Conservation (phyloP, 2,329 filamentous ascomycete species). For the Diplodia seriata region DNA sequence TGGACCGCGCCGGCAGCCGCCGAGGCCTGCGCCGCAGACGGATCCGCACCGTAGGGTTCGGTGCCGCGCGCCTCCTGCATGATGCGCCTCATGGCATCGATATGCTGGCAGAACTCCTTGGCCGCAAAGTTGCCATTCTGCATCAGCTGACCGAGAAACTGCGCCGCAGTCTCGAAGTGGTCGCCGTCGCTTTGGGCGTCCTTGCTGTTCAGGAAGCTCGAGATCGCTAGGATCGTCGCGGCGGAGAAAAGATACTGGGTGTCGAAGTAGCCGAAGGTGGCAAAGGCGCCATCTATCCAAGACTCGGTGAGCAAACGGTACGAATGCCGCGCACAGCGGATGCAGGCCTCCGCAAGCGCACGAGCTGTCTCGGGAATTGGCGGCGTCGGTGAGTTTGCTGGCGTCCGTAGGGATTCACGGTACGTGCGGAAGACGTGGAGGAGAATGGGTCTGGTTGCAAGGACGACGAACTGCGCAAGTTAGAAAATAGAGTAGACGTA, state of each 20-base stretch:
- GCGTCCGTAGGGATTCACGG: conserved; percentile 33
- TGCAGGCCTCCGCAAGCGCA: conserved; percentile 54
- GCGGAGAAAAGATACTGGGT: conserved; percentile 58
- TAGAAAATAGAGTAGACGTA: conserved; percentile 4
- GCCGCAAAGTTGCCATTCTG: conserved; percentile 36
- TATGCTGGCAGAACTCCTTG: conserved; percentile 36
- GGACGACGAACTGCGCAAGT: conserved; percentile 39
- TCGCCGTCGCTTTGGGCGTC: conserved; percentile 32
- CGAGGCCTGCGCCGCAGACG: neutral
- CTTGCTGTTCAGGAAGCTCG: conserved; percentile 47
- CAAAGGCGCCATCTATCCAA: conserved; percentile 58
- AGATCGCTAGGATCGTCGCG: conserved; percentile 54
- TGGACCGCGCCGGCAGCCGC: conserved; percentile 12
- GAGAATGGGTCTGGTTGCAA: conserved; percentile 45
- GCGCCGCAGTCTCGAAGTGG: conserved; percentile 35
- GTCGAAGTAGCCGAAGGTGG: conserved; percentile 57
- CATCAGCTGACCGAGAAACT: conserved; percentile 35
- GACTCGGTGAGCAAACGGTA: conserved; percentile 52
- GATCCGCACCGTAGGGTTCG: neutral
- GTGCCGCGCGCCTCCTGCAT: conserved; percentile 25
- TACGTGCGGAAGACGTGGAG: conserved; percentile 43
- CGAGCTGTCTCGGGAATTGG: conserved; percentile 42
- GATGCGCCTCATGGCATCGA: conserved; percentile 36
- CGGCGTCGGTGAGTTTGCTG: conserved; percentile 20
- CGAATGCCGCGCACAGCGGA: conserved; percentile 55